Conservation (phyloP, 805 yeast genomes). For the Candida verbasci region DNA sequence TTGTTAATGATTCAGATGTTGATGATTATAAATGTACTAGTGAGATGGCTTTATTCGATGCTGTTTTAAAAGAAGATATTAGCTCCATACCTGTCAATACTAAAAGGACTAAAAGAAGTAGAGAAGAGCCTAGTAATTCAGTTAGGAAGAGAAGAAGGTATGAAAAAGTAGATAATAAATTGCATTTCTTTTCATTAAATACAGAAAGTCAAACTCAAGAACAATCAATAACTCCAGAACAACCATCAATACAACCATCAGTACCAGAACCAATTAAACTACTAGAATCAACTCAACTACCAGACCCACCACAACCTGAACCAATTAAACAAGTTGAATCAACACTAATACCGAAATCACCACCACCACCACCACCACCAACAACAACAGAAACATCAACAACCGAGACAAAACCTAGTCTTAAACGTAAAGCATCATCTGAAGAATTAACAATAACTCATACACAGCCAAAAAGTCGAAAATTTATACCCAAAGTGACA, state of each 20-base stretch:
- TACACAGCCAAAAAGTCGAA: conserved; percentile 10
- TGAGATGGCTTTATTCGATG: conserved; percentile 1
- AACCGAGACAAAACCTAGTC: neutral
- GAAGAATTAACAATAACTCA: neutral
- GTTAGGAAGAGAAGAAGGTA: conserved; percentile 27
- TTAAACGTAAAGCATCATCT: neutral
- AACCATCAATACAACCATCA: neutral
- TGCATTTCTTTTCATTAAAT: conserved; percentile 31
- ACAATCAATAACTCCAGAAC: neutral
- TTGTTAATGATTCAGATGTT: neutral
- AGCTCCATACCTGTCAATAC: conserved; percentile 1
- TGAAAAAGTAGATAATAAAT: conserved; percentile 24
- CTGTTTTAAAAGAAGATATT: neutral
- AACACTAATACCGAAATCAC: neutral
- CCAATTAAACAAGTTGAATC: neutral
- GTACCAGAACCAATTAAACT: neutral
- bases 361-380: neutral
- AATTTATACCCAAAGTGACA: conserved; percentile 14
- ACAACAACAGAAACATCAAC: neutral
- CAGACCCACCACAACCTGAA: neutral
- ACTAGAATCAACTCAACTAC: neutral
- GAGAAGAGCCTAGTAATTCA: conserved; percentile 5
- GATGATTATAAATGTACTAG: neutral
- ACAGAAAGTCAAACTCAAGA: neutral
- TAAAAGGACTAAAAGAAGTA: conserved; percentile 2